Evolutionary conservation across 352 stramenopile species (phyloP).

Genomic region (Globisporangium polare): DNA sequence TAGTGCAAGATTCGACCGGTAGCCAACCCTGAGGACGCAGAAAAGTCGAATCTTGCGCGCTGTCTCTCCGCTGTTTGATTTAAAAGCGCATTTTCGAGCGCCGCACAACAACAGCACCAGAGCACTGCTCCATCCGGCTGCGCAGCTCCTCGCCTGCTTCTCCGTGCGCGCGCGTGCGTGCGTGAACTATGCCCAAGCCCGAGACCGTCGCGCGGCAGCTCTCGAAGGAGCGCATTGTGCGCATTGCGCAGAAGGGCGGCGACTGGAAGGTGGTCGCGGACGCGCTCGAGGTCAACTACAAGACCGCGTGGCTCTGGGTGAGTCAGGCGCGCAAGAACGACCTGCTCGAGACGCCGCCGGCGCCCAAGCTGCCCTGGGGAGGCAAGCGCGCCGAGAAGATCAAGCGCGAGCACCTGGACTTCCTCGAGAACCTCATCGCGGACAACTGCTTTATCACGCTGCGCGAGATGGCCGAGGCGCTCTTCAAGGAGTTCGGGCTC

Average conservation of each 20-base stretch:
- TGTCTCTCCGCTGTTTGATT: not conserved
- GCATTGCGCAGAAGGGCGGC: constrained; percentile 18
- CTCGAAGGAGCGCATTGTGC: constrained; percentile 19
- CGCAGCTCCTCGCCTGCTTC: not conserved
- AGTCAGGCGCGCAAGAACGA: constrained; percentile 19
- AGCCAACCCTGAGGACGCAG: too few species aligned
- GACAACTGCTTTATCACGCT: constrained; percentile 20
- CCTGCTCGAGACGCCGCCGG: constrained; percentile 12
- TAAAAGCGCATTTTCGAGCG: not conserved
- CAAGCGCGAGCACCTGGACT: constrained; percentile 17
- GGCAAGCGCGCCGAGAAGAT: constrained; percentile 22
- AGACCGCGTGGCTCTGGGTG: constrained; percentile 22
- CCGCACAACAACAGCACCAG: not conserved
- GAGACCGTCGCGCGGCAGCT: constrained; percentile 18
- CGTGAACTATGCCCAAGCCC: constrained; percentile 11
- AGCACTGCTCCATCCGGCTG: too few species aligned
- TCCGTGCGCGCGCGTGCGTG: not conserved
- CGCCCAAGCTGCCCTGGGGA: constrained; percentile 13
- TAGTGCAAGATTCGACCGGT: constrained; percentile 3
- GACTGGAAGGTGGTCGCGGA: constrained; percentile 19
- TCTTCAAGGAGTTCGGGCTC: constrained; percentile 15
- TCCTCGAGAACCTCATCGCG: constrained; percentile 16
- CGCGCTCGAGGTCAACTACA: constrained; percentile 20
- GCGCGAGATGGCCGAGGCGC: constrained; percentile 16
- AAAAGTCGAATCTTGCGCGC: not conserved